A percentile compares a stretch with the other conserved stretches of the same genome.
These are phyloP conservation scores for Boletus huronensis DNA, from an alignment of 768 basidiomycete genomes.

Conservation along the genomic window DNA sequence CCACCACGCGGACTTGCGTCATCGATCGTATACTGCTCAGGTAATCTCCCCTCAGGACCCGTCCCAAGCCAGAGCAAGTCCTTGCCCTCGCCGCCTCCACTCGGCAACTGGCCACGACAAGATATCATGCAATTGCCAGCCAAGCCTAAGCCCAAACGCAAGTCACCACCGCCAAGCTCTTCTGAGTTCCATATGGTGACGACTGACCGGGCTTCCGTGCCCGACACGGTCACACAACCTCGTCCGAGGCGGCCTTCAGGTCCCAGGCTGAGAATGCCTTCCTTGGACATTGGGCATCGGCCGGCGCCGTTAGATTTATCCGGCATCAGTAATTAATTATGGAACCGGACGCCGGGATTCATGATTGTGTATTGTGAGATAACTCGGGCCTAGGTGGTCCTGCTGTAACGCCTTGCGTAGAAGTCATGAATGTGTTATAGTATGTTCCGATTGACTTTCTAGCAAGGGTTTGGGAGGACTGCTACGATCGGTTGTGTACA, in stretches of 20 bases:
- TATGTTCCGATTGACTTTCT: background rate
- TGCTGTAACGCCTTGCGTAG: conserved; percentile 16
- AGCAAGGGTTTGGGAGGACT: conserved; percentile 21
- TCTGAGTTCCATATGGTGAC: conserved; percentile 18
- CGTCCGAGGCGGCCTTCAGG: conserved; percentile 34
- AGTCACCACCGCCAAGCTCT: conserved; percentile 14
- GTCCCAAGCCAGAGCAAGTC: conserved; percentile 8
- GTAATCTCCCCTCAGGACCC: conserved; percentile 17
- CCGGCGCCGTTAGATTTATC: conserved; percentile 19
- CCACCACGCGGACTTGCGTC: conserved; percentile 11
- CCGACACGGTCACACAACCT: conserved; percentile 11
- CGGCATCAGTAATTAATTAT: conserved; percentile 13
- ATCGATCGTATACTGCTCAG: conserved; percentile 33
- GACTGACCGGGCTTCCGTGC: conserved; percentile 1
- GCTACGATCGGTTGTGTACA: background rate
- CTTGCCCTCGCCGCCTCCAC: conserved; percentile 39
- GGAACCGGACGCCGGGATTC: background rate
- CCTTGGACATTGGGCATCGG: conserved; percentile 19
- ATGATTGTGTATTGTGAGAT: conserved; percentile 1
- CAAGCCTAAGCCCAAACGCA: conserved; percentile 9
- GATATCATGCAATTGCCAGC: conserved; percentile 33
- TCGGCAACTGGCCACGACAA: conserved; percentile 54
- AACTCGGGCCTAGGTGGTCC: conserved; percentile 3
- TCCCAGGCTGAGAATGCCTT: conserved; percentile 23
- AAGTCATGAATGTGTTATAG: background rate